Evolutionary conservation across 2,329 filamentous ascomycete genomes (phyloP), one percentile per base, ranked within the genome.

Genomic region (Aspergillus novoparasiticus): DNA sequence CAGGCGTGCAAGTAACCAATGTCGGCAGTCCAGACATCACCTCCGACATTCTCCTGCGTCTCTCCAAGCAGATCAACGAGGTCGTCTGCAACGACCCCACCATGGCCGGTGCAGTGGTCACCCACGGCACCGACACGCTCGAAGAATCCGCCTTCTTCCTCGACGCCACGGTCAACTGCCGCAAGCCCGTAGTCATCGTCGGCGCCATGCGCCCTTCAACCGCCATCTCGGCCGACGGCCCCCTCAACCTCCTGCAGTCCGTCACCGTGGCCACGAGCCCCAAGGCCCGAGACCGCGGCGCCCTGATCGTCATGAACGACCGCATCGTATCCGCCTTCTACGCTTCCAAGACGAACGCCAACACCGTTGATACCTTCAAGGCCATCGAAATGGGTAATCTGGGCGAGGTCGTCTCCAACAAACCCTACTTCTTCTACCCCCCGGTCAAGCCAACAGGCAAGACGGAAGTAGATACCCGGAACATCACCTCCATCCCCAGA

Each of bases 121-220:
- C 87, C 0, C 87, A 90, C 68, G 87, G 88, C 55, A 90, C 88
- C 10, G 88, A 90, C 69, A 88, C 86, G 0, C 79, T 90, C 1
- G 87, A 89, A 69, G 87, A 89, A 73, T 84, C 85, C 0, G 85
- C 86, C 10, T 89, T 89, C 77, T 89, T 88, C 77, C 76, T 89
- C 10, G 84, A 89, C 65, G 75, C 85, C 4, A 87, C 85, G 0
- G 72, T 88, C 39, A 82, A 83, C 67, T 85, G 82, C 50, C 79
- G 80, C 34, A 89, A 89, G 73, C 87, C 87, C 0, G 80, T 89
- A 6, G 81, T 89, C 4, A 71, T 87, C 28, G 87, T 87, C 1
- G 87, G 87, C 6, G 83, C 87, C 21, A 89, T 89, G 87, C 80
- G 87, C 11, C 87, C 87, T 5, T 83, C 86, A 0, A 88, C 87